Percentiles rank a stretch among this genome's conserved stretches.
Conservation (phyloP, 805 yeast species). For the Wickerhamomyces kurtzmanii region DNA sequence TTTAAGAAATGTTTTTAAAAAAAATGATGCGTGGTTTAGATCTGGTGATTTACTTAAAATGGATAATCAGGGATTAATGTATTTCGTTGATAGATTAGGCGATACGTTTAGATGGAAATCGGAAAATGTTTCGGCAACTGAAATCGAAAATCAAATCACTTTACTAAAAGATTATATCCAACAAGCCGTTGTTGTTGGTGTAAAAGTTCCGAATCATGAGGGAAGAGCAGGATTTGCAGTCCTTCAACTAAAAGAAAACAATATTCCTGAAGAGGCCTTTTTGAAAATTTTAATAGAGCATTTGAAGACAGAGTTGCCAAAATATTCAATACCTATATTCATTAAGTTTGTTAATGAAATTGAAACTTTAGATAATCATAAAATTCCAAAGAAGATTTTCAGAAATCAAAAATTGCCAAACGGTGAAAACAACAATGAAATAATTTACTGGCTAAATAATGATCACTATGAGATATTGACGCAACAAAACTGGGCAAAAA, state of each 20-base stretch:
- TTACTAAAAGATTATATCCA: conserved; percentile 26
- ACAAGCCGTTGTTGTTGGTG: conserved; percentile 83
- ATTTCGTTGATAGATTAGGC: conserved; percentile 87
- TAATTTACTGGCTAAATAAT: conserved; percentile 62
- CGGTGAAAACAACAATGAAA: conserved; percentile 50
- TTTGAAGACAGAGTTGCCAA: conserved; percentile 46
- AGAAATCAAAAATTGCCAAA: conserved; percentile 62
- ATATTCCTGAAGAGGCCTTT: conserved; percentile 18
- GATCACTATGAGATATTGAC: conserved; percentile 47
- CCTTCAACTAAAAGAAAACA: conserved; percentile 36
- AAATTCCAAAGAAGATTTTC: conserved; percentile 61
- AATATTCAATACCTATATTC: conserved; percentile 80
- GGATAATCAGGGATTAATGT: conserved; percentile 61
- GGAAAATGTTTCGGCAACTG: conserved; percentile 89
- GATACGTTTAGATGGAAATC: conserved; percentile 97
- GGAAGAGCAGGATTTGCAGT: conserved; percentile 93
- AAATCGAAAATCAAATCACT: conserved; percentile 71
- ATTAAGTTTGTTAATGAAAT: conserved; percentile 57
- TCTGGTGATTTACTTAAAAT: conserved; percentile 73
- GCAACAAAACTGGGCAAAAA: conserved; percentile 41
- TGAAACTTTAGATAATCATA: conserved; percentile 70
- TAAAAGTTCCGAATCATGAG: conserved; percentile 76
- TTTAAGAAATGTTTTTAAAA: conserved; percentile 58
- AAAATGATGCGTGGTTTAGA: conserved; percentile 89
- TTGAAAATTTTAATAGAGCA: conserved; percentile 27